These are phyloP conservation scores for Lactarius sanguifluus DNA, from an alignment of 768 basidiomycete species.

Conservation along the genomic window DNA sequence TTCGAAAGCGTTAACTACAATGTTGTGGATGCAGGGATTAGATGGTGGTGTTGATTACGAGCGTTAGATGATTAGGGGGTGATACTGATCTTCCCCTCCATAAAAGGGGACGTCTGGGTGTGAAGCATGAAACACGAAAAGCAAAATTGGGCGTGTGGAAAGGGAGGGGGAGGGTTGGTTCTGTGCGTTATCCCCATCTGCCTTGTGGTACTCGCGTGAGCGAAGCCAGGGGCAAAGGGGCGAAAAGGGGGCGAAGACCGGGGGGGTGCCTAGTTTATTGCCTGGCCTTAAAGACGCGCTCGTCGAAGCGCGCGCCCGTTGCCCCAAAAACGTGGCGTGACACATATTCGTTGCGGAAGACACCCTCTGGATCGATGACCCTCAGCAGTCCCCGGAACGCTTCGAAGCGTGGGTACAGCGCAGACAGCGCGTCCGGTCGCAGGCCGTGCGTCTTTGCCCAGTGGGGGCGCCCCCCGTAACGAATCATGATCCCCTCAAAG, in stretches of 20 bases:
- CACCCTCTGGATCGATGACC: slow-evolving; percentile 68
- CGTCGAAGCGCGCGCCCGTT: slow-evolving; percentile 40
- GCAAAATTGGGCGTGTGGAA: not conserved
- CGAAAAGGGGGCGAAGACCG: not conserved
- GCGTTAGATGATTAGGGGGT: slow-evolving; percentile 9
- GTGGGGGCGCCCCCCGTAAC: slow-evolving; percentile 82
- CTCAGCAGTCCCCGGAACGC: slow-evolving; percentile 69
- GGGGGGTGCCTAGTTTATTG: slow-evolving; percentile 9
- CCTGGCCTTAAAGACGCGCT: slow-evolving; percentile 48
- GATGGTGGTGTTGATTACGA: slow-evolving; percentile 4
- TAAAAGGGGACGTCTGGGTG: not conserved
- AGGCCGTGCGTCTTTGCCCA: slow-evolving; percentile 94
- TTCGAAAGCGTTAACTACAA: not conserved
- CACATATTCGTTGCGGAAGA: slow-evolving; percentile 88
- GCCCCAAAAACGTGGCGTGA: slow-evolving; percentile 81
- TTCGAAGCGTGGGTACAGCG: slow-evolving; percentile 78
- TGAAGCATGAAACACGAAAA: not conserved
- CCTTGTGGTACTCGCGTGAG: slow-evolving; percentile 15
- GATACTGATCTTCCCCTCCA: not conserved
- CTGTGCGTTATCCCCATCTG: slow-evolving; percentile 19
- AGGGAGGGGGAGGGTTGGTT: not conserved
- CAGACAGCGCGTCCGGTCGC: slow-evolving; percentile 58
- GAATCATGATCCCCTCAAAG: slow-evolving; percentile 70
- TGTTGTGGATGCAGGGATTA: not conserved
- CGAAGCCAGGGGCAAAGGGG: slow-evolving; percentile 19